Base-by-base conservation (phyloP, 1,284 basidiomycete genomes). In the Heimioporus punctisporus region DNA sequence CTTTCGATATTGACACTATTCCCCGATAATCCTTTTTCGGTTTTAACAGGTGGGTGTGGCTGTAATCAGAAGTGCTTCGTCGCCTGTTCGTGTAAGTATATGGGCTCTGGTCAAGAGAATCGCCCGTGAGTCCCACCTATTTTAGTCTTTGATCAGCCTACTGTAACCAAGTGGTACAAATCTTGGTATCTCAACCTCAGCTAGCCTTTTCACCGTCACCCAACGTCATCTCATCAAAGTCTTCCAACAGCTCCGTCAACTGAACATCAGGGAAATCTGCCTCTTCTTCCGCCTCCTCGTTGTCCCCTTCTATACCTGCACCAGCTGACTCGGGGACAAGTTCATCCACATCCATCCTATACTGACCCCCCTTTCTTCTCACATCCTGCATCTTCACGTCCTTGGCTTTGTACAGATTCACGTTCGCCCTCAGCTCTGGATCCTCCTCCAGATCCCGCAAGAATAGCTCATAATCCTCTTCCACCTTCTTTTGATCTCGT, bases 381-480 rank as follows among this genome's bases (percentile, higher is more conserved):
- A 64, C 65, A 8, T 63, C 71, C 1, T 60, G 72, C 74, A 82
- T 83, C 64, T 73, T 77, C 50, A 75, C 74, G 54, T 80, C 79
- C 57, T 78, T 76, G 19, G 84, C 77, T 74, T 90, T 92, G 78
- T 96, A 99, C 54, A 99, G 66, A 74, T 98, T 97, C 66, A 99
- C 89, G 19, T 86, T 86, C 19, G 83, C 81, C 50, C 97, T 85
- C 80, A 98, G 79, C 79, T 98, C 97, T 49, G 92, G 89, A 75
- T 99, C 97, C 73, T 99, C 97, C 74, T 98, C 97, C 54, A 99
- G 74, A 65, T 98, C 96, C 50, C 93, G 84, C 74, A 99, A 77
- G 86, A 99, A 99, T 58, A 94, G 65, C 76, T 98, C 97, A 72
- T 98, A 99, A 70, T 98, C 97, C 69, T 93, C 88, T 70, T 98